Conservation (phyloP, 257 asterid genomes). For the Solanum lignicaule region DNA sequence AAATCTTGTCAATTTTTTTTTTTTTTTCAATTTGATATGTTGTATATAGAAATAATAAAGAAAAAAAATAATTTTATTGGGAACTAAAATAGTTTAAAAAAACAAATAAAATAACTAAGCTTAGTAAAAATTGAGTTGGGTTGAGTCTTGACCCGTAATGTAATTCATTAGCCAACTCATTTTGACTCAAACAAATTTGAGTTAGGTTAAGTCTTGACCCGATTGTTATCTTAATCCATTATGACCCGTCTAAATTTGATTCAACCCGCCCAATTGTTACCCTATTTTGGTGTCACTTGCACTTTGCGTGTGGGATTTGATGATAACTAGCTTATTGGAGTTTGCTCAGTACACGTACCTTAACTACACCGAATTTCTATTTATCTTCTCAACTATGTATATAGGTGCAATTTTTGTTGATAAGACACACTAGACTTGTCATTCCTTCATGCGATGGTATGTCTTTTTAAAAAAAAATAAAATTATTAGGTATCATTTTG, state of each 20-base stretch:
- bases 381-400: background rate
- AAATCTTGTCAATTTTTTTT: too few relatives aligned
- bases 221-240: too few relatives aligned
- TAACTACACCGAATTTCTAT: background rate
- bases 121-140: background rate
- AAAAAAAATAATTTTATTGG: too few relatives aligned
- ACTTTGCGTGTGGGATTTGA: background rate
- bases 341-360: background rate
- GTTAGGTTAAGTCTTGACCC: background rate
- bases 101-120: too few relatives aligned
- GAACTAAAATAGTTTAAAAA: background rate
- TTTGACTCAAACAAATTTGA: background rate
- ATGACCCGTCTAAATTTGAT: too few relatives aligned
- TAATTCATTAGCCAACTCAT: background rate
- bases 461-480: too few relatives aligned
- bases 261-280: background rate
- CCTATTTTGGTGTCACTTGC: background rate
- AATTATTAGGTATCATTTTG: background rate
- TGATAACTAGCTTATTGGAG: background rate
- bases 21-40: background rate
- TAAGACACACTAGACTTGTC: background rate
- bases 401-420: background rate
- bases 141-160: background rate
- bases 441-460: background rate
- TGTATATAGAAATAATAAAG: too few relatives aligned